These are phyloP conservation scores for Cicer chorassanicum DNA, from an alignment of 306 rosid genomes.

Conservation along the genomic window DNA sequence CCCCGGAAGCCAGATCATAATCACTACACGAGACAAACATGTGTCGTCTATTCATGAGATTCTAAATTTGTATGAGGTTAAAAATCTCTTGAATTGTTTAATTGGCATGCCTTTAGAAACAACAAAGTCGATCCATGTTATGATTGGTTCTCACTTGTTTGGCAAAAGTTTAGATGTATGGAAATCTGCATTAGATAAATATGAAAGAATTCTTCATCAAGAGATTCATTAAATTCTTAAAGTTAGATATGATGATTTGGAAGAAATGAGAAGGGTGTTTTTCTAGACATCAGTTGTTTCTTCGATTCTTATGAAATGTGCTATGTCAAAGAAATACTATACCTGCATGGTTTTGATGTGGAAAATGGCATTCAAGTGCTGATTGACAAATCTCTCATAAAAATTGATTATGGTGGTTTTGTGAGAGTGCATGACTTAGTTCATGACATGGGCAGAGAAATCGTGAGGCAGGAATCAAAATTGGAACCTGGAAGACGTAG, in stretches of 20 bases:
- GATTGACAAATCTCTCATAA: slow-evolving; percentile 9
- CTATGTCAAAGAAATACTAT: slow-evolving; percentile 24
- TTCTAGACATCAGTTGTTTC: slow-evolving; percentile 35
- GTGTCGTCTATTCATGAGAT: neutral
- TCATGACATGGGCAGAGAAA: slow-evolving; percentile 33
- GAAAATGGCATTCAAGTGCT: slow-evolving; percentile 6
- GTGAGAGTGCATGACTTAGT: slow-evolving; percentile 36
- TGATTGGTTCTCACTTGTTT: slow-evolving; percentile 28
- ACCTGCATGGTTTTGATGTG: neutral
- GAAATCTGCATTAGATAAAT: slow-evolving; percentile 14
- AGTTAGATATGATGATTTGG: slow-evolving; percentile 37
- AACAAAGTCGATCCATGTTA: neutral
- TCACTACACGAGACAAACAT: slow-evolving; percentile 25
- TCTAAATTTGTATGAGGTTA: slow-evolving; percentile 3
- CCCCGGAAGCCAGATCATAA: neutral
- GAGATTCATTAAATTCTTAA: slow-evolving; percentile 1
- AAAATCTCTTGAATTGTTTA: slow-evolving; percentile 22
- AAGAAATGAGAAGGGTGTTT: slow-evolving; percentile 29
- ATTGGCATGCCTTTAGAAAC: slow-evolving; percentile 23
- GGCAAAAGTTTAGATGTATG: neutral
- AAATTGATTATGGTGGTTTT: neutral
- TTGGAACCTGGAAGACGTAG: neutral
- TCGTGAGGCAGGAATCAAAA: slow-evolving; percentile 10
- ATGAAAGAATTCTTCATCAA: neutral
- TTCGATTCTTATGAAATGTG: neutral